phyloP scores from a whole-genome alignment of 768 basidiomycete species.

The Suillus placidus region DNA sequence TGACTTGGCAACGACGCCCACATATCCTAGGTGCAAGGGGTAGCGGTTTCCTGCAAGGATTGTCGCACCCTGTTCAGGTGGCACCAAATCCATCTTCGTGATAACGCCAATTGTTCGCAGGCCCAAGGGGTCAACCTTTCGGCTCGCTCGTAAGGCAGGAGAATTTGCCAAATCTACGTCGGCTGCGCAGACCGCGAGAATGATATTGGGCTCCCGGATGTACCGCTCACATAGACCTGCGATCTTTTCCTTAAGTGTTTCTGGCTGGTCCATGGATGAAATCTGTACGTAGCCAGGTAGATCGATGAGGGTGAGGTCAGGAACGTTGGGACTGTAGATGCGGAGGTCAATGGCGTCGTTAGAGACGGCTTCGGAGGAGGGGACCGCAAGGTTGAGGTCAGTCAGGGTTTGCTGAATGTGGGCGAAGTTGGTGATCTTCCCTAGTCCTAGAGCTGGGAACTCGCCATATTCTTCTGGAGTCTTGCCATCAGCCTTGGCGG shows the following conservation, averaged over 20 bases:
- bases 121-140: constrained; percentile 88
- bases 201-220: constrained; percentile 99
- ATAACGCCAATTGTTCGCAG: constrained; percentile 95
- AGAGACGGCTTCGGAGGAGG: constrained; percentile 83
- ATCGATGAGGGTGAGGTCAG: constrained; percentile 97
- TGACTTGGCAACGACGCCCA: constrained; percentile 92
- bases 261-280: constrained; percentile 93
- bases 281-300: constrained; percentile 98
- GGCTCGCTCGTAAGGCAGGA: constrained; percentile 89
- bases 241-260: constrained; percentile 92
- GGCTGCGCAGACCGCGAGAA: constrained; percentile 96
- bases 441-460: constrained; percentile 87
- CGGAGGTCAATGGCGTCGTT: constrained; percentile 95
- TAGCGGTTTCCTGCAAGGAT: constrained; percentile 91
- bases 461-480: constrained; percentile 83
- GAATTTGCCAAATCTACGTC: constrained; percentile 99
- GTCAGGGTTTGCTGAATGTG: constrained; percentile 90
- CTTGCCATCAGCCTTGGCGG: constrained; percentile 52
- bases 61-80: constrained; percentile 73
- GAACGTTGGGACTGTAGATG: constrained; percentile 94
- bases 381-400: constrained; percentile 93
- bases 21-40: constrained; percentile 96
- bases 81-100: constrained; percentile 98
- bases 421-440: constrained; percentile 89
- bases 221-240: constrained; percentile 89